phyloP scores from a whole-genome alignment of 768 basidiomycete species.

The Lentinula lateritia region DNA sequence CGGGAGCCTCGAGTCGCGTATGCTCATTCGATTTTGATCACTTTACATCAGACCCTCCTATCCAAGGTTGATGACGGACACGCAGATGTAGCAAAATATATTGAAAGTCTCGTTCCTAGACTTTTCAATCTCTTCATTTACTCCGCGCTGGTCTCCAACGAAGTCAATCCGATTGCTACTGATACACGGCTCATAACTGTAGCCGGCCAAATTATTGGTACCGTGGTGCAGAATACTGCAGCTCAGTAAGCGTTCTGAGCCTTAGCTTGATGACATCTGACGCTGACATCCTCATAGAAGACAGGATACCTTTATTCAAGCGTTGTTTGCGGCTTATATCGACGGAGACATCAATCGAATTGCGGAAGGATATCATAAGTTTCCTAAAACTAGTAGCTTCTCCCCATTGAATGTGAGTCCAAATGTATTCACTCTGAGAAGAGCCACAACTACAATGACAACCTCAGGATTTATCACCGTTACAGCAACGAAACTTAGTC shows the following conservation, averaged over 20 bases:
- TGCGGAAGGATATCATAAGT: constrained; percentile 50
- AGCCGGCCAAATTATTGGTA: constrained; percentile 60
- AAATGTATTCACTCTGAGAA: background rate
- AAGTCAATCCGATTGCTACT: constrained; percentile 25
- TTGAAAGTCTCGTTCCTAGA: constrained; percentile 67
- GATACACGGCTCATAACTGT: constrained; percentile 52
- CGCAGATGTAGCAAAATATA: constrained; percentile 73
- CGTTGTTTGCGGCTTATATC: constrained; percentile 50
- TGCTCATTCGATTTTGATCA: constrained; percentile 73
- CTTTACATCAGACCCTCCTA: constrained; percentile 57
- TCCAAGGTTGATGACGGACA: constrained; percentile 45
- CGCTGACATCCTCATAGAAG: constrained; percentile 34
- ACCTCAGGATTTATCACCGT: constrained; percentile 35
- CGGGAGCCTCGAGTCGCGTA: constrained; percentile 73
- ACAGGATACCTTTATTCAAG: constrained; percentile 53
- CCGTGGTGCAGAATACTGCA: constrained; percentile 60
- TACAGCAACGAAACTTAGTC: constrained; percentile 57
- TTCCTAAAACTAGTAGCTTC: constrained; percentile 34
- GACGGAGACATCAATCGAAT: constrained; percentile 47
- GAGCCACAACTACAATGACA: constrained; percentile 8
- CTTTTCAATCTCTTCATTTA: constrained; percentile 60
- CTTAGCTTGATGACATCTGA: background rate
- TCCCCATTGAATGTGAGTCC: constrained; percentile 46
- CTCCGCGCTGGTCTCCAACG: constrained; percentile 28
- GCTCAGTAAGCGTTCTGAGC: constrained; percentile 49